Evolutionary conservation across 2,329 filamentous ascomycete genomes (phyloP), one percentile per base, ranked within the genome.

Genomic region (Colletotrichum shisoi): DNA sequence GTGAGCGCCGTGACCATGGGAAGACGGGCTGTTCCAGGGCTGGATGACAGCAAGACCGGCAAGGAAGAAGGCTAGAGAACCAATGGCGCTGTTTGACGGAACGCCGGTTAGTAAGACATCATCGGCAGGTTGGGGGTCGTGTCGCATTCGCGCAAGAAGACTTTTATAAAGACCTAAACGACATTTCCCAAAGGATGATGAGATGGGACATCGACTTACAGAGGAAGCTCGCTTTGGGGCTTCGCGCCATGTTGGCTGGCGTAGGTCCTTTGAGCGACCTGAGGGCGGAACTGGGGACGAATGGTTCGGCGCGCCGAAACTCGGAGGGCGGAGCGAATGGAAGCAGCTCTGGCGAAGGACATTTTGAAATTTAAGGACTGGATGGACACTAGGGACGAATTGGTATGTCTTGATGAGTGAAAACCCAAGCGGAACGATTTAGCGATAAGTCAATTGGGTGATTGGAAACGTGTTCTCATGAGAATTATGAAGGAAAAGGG

Each of bases 241-340:
- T 68, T 67, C 48, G 62, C 65, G 37, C 65, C 61, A 48, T 68
- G 54, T 31, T 68, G 66, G 63, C 66, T 68, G 49, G 66, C 62
- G 58, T 68, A 68, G n/a, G 52, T 62, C 63, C 63, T 67, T 42
- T 62, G 62, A 37, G 62, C 52, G 37, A 62, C 21, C 63, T 57
- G 66, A 6, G 66, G 52, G 24, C 66, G 56, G 51, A 62, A 62
- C 19, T 68, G 63, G 37, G 66, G 57, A 48, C 66, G 66, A 37
- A 67, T 57, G 15, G 66, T 68, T 46, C 63, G 66, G 45, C 66
- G 62, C 63, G 63, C 57, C 57, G 66, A 67, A 42, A 53, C 7
- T 57, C 66, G 66, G 63, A 68, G 63, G 46, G 63, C 57, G 51
- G 66, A 57, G 46, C 66, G 57, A 37, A 68, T n/a, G 45, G 62